Base-by-base conservation (phyloP, 1,139 yeast species). In the Pichia sp. region DNA sequence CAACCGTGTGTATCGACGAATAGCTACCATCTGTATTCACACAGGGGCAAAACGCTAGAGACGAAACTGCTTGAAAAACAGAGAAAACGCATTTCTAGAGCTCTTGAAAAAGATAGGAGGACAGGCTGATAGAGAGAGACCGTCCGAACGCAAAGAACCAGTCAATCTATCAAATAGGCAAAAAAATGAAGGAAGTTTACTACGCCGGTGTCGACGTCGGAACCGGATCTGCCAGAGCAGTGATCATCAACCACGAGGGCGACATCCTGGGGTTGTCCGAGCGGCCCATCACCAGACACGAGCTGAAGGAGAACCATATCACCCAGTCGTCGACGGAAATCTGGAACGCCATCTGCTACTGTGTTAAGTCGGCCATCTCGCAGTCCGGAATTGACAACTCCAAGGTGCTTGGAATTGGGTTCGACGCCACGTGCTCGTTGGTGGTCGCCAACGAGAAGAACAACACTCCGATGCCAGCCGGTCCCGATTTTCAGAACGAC, bases 141-240 rank as follows among this genome's bases (percentile, higher is more conserved):
- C 2, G 24, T 20, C 24, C 24, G 24, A 20, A 20, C 24, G 24
- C 24, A 20, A 20, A 20, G 24, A 20, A 20, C 24, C 24, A 20
- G 24, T 20, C 24, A 20, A 20, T 20, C 24, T 20, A 20, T 20
- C 24, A 20, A 20, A 20, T 20, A 20, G 24, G 24, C 24, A 20
- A 20, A 20, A 31, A 31, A 12, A 31, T 31, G 34, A 31, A 40
- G 12, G 68, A 69, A 2, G 75, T 81, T 14, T 86, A 83, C 70
- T 91, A 85, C 66, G 82, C 92, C 51, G 98, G 98, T 57, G 96
- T 93, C 16, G 99, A 93, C 68, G 98, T 93, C 40, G 99, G 99
- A 30, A 92, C 99, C 1, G 99, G 98, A 17, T 87, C 96, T 4
- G 97, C 97, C 12, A 78, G 99, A 61, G 98, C 98, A 4, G 93